Conservation (phyloP, 2,329 filamentous ascomycete genomes). For the Bipolaris oryzae region DNA sequence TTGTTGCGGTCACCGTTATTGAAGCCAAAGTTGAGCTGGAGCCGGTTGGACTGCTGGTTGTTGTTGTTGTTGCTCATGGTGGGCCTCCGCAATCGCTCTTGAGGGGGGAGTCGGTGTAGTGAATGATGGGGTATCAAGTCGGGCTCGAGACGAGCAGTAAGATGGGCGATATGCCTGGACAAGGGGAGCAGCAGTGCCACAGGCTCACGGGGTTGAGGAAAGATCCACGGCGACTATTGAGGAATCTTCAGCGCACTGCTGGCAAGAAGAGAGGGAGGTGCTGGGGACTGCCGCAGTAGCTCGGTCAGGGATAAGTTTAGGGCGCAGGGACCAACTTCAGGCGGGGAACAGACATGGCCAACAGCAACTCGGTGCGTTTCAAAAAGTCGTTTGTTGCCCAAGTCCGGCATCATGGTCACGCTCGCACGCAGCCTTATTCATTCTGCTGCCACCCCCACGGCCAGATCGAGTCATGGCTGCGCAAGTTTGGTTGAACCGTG, state of each 20-base stretch:
- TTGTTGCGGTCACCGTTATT: conserved; percentile 45
- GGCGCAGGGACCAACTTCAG: conserved; percentile 11
- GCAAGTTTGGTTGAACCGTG: not conserved
- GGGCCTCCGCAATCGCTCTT: conserved; percentile 22
- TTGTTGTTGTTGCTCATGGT: conserved; percentile 49
- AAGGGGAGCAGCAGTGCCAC: conserved; percentile 15
- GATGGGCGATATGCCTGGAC: conserved; percentile 16
- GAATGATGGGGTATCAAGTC: conserved; percentile 10
- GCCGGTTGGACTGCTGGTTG: conserved; percentile 52
- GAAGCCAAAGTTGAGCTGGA: conserved; percentile 61
- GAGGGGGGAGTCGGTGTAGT: conserved; percentile 16
- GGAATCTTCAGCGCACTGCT: conserved; percentile 23
- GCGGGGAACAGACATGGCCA: conserved; percentile 10
- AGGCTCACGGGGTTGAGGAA: conserved; percentile 23
- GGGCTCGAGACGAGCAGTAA: conserved; percentile 21
- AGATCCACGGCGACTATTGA: conserved; percentile 23
- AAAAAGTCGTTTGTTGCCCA: not conserved
- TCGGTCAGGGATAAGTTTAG: conserved; percentile 39
- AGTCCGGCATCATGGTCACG: not conserved
- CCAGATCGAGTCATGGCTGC: not conserved
- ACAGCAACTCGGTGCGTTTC: conserved; percentile 11
- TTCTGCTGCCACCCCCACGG: not conserved
- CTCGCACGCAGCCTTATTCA: not conserved
- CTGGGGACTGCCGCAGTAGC: conserved; percentile 25
- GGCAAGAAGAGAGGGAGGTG: conserved; percentile 22